Conservation (phyloP, 805 yeast genomes). For the Kluyveromyces starmeri region DNA sequence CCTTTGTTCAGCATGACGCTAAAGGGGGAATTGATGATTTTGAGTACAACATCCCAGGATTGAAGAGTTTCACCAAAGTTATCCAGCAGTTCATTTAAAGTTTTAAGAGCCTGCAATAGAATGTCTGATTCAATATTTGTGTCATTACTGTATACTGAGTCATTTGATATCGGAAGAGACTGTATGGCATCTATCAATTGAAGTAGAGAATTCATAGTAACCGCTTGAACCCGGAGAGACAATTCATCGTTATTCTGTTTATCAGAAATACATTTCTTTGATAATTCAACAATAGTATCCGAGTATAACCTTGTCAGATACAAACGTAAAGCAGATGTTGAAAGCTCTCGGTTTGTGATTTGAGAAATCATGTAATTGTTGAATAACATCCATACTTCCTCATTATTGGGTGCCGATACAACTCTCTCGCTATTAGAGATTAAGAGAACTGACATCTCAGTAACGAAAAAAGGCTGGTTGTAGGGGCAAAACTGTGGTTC, state of each 20-base stretch:
- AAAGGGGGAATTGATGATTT: constrained; percentile 52
- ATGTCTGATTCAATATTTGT: constrained; percentile 57
- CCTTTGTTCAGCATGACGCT: constrained; percentile 28
- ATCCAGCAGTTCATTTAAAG: constrained; percentile 66
- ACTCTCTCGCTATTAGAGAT: constrained; percentile 7
- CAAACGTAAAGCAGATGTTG: constrained; percentile 37
- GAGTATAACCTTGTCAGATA: constrained; percentile 37
- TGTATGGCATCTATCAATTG: constrained; percentile 37
- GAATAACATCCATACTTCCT: constrained; percentile 40
- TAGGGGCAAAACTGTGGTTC: constrained; percentile 36
- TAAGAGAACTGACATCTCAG: constrained; percentile 44
- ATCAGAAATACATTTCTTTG: neutral
- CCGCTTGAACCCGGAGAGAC: constrained; percentile 11
- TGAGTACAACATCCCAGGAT: constrained; percentile 68
- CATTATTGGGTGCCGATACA: constrained; percentile 17
- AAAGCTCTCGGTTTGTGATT: constrained; percentile 36
- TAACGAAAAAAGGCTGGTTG: constrained; percentile 47
- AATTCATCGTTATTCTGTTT: neutral
- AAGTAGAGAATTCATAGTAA: constrained; percentile 32
- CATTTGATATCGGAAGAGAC: constrained; percentile 18
- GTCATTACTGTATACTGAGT: constrained; percentile 30
- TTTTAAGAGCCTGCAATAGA: constrained; percentile 49
- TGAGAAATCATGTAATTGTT: constrained; percentile 38
- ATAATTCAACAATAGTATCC: constrained; percentile 2
- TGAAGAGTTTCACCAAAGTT: constrained; percentile 57